Conservation (phyloP, 1,284 basidiomycete genomes). For the Cystobasidium slooffiae region DNA sequence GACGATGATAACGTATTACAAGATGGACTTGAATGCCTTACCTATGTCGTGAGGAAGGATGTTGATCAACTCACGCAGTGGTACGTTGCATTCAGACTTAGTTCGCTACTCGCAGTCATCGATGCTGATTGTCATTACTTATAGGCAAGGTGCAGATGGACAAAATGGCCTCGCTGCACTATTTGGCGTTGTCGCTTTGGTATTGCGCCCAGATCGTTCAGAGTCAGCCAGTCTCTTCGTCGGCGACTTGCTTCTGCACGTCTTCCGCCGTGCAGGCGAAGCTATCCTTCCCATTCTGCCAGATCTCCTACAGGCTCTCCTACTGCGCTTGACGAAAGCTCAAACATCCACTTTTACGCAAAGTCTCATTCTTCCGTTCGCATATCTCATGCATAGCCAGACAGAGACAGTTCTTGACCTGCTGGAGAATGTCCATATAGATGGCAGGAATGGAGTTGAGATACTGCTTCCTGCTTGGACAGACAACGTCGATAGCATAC, state of each 20-base stretch:
- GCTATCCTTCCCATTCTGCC: conserved; percentile 80
- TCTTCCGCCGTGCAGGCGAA: conserved; percentile 78
- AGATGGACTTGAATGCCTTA: conserved; percentile 80
- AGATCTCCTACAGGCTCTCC: conserved; percentile 81
- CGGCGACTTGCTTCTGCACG: conserved; percentile 90
- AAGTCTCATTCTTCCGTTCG: conserved; percentile 87
- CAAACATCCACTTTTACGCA: conserved; percentile 87
- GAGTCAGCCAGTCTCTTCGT: conserved; percentile 87
- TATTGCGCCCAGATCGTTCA: conserved; percentile 67
- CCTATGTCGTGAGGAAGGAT: conserved; percentile 84
- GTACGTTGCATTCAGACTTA: conserved; percentile 54
- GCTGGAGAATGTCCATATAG: conserved; percentile 66
- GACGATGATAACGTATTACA: conserved; percentile 85
- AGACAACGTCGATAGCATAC: conserved; percentile 89
- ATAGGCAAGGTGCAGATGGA: conserved; percentile 65
- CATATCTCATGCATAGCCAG: conserved; percentile 85
- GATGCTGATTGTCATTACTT: background rate
- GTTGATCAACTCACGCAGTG: conserved; percentile 76
- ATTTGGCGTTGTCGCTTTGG: conserved; percentile 72
- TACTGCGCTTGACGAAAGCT: conserved; percentile 75
- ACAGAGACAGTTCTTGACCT: conserved; percentile 74
- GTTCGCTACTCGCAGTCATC: background rate
- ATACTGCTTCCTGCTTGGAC: conserved; percentile 87
- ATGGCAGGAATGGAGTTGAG: conserved; percentile 67
- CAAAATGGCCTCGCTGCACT: conserved; percentile 75